Conservation (phyloP, 352 stramenopile species). For the Globisporangium apiculatum region DNA sequence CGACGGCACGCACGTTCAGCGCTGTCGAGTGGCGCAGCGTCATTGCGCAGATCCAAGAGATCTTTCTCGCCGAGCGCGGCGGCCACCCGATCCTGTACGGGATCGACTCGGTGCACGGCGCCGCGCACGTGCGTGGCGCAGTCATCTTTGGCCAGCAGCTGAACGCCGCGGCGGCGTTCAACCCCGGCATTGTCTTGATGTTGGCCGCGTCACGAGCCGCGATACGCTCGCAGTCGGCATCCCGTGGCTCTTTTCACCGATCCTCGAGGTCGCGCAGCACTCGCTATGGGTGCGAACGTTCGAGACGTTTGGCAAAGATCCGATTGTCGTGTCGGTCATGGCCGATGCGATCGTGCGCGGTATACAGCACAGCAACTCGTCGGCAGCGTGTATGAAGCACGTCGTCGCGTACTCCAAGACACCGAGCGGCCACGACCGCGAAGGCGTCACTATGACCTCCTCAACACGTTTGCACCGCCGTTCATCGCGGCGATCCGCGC, state of each 20-base stretch:
- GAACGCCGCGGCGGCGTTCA: slow-evolving; percentile 86
- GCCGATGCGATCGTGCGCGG: slow-evolving; percentile 68
- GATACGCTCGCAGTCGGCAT: slow-evolving; percentile 87
- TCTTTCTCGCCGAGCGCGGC: slow-evolving; percentile 52
- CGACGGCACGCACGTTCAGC: slow-evolving; percentile 29
- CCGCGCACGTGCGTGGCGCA: slow-evolving; percentile 78
- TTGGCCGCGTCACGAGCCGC: slow-evolving; percentile 63
- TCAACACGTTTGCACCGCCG: slow-evolving; percentile 81
- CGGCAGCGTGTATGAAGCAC: slow-evolving; percentile 88
- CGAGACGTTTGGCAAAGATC: slow-evolving; percentile 94
- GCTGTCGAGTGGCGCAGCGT: slow-evolving; percentile 63
- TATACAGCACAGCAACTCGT: slow-evolving; percentile 62
- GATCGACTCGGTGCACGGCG: slow-evolving; percentile 89
- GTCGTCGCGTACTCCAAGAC: slow-evolving; percentile 87
- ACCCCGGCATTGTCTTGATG: slow-evolving; percentile 57
- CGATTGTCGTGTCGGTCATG: slow-evolving; percentile 76
- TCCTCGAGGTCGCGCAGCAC: slow-evolving; percentile 84
- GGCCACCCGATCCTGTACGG: slow-evolving; percentile 79
- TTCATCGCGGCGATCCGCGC: slow-evolving; percentile 82
- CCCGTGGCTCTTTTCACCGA: slow-evolving; percentile 87
- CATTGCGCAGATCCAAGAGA: slow-evolving; percentile 70
- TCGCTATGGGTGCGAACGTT: slow-evolving; percentile 86
- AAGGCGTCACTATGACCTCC: slow-evolving; percentile 68
- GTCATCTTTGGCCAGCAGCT: slow-evolving; percentile 87
- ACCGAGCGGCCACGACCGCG: slow-evolving; percentile 74